Percentiles rank a stretch among this genome's conserved stretches.
Conservation (phyloP, 345 rosid genomes). For the Eucalyptus virginea region DNA sequence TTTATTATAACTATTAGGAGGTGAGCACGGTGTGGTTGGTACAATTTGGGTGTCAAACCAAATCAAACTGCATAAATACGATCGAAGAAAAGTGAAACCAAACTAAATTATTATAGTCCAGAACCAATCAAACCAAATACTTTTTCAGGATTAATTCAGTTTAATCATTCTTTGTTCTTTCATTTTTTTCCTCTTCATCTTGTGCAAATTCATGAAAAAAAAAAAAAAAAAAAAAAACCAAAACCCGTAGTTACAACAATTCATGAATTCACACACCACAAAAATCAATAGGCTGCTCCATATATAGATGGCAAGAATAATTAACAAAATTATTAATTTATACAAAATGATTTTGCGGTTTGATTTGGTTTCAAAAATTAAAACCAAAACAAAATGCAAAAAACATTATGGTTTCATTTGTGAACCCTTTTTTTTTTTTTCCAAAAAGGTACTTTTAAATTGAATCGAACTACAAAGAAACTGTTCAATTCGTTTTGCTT, state of each 20-base stretch:
- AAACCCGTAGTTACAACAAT: neutral
- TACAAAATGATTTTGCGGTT: neutral
- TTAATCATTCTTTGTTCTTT: neutral
- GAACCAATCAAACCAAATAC: neutral
- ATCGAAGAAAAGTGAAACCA: neutral
- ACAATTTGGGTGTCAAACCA: too few relatives aligned
- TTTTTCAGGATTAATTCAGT: neutral
- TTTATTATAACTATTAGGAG: too few relatives aligned
- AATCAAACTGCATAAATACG: too few relatives aligned
- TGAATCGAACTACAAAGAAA: accelerated
- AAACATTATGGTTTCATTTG: too few relatives aligned
- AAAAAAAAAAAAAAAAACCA: too few relatives aligned
- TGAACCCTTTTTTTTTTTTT: too few relatives aligned
- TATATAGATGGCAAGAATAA: neutral
- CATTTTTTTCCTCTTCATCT: neutral
- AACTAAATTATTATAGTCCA: neutral
- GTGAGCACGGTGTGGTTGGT: too few relatives aligned
- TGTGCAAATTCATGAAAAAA: neutral
- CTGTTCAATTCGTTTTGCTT: neutral
- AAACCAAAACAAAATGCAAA: too few relatives aligned
- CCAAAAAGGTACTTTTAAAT: neutral
- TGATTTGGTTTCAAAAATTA: too few relatives aligned
- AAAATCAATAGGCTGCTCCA: neutral
- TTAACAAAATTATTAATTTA: neutral
- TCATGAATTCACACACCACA: neutral